A percentile compares a stretch with the other conserved stretches of the same genome.
Evolutionary conservation across 768 basidiomycete species (phyloP).

Genomic region (Sporobolomyces pararoseus): DNA sequence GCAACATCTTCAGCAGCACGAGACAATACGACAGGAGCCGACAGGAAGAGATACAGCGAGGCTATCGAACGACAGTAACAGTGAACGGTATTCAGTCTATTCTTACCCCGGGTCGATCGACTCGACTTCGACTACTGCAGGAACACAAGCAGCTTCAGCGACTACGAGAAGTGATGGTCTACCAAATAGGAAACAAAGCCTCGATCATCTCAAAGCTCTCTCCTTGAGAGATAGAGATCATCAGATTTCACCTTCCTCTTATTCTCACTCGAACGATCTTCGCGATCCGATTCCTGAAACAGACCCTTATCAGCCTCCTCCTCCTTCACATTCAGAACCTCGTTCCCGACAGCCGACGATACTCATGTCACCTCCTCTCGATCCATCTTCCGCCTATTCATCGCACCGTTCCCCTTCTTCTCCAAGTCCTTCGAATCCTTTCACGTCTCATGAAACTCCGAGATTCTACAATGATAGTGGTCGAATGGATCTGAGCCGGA

Average conservation of each 20-base stretch:
- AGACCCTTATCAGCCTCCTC: neutral
- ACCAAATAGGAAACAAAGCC: constrained; percentile 8
- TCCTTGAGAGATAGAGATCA: neutral
- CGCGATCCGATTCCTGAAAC: constrained; percentile 2
- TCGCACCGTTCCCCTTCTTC: neutral
- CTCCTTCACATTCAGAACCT: neutral
- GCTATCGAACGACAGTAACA: constrained; percentile 5
- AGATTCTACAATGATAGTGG: neutral
- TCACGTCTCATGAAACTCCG: neutral
- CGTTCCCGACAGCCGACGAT: constrained; percentile 24
- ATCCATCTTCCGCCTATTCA: neutral
- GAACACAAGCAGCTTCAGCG: too few relatives aligned
- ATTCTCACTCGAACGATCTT: neutral
- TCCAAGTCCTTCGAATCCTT: neutral
- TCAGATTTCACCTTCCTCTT: neutral
- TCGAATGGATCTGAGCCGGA: neutral
- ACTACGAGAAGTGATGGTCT: neutral
- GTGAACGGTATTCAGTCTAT: constrained; percentile 17
- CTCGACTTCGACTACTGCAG: neutral
- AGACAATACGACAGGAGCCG: neutral
- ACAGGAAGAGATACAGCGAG: neutral
- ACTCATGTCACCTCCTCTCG: constrained; percentile 29
- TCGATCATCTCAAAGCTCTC: constrained; percentile 14
- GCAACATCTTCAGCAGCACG: neutral
- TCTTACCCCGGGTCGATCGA: constrained; percentile 2